Conservation (phyloP, 1,284 basidiomycete genomes). For the Sporisorium sorghi region DNA sequence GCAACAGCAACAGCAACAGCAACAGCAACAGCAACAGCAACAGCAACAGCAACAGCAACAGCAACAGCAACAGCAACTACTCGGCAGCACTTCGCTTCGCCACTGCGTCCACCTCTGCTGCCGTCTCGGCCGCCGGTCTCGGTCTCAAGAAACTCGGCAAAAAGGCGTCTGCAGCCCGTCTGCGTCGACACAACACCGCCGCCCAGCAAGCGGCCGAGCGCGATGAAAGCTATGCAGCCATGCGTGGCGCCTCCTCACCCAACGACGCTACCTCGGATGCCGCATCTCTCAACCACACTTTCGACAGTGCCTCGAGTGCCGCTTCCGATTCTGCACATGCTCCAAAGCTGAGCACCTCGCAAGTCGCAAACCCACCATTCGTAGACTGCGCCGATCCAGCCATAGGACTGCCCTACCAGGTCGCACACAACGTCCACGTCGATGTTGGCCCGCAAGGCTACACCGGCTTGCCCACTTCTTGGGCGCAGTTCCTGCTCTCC, state of each 20-base stretch:
- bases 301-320: background rate
- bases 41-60: too few relatives aligned
- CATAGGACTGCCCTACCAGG: conserved; percentile 58
- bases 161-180: conserved; percentile 43
- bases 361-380: conserved; percentile 11
- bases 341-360: conserved; percentile 7
- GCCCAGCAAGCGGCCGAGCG: conserved; percentile 26
- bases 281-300: background rate
- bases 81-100: conserved; percentile 39
- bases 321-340: conserved; percentile 2
- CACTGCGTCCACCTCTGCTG: conserved; percentile 42
- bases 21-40: too few relatives aligned
- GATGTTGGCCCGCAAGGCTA: conserved; percentile 59
- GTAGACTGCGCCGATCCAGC: conserved; percentile 43
- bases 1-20: too few relatives aligned
- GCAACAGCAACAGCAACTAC: conserved; percentile 13
- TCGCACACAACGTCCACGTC: conserved; percentile 62
- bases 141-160: conserved; percentile 57
- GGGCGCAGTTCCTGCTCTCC: conserved; percentile 50
- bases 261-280: conserved; percentile 1
- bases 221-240: conserved; percentile 28
- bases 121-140: conserved; percentile 47
- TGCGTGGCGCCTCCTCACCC: conserved; percentile 9
- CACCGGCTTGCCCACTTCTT: conserved; percentile 54
- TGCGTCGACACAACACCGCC: conserved; percentile 31